Percentiles rank a stretch among this genome's conserved stretches.
phyloP scores from a whole-genome alignment of 2,329 filamentous ascomycete species.

The Cryphonectria nitschkei region DNA sequence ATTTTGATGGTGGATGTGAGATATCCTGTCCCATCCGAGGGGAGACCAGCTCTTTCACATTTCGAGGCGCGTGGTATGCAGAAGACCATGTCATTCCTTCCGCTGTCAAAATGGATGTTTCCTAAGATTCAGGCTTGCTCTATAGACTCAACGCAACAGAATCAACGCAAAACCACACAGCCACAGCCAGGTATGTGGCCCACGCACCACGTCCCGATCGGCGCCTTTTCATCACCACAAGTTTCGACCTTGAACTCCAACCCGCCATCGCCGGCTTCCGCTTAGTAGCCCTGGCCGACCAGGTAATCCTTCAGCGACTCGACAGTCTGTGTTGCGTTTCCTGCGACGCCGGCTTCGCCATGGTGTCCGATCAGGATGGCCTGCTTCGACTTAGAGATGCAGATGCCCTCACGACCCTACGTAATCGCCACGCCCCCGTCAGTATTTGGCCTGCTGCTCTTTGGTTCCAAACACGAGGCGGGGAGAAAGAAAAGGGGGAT shows the following conservation, averaged over 20 bases:
- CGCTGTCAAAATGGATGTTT: conserved; percentile 26
- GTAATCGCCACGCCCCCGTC: conserved; percentile 4
- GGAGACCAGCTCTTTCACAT: conserved; percentile 13
- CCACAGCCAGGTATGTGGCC: conserved; percentile 21
- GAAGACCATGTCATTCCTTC: conserved; percentile 20
- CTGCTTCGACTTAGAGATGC: conserved; percentile 84
- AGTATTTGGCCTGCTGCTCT: conserved; percentile 8
- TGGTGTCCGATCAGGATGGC: conserved; percentile 90
- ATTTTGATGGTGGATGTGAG: neutral
- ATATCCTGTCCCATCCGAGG: neutral
- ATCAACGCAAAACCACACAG: conserved; percentile 6
- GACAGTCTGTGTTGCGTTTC: conserved; percentile 77
- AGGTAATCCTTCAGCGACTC: conserved; percentile 89
- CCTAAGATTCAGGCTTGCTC: conserved; percentile 29
- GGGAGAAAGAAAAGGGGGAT: no score
- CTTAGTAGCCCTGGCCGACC: conserved; percentile 75
- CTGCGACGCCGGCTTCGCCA: conserved; percentile 71
- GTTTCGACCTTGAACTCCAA: neutral
- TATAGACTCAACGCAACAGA: conserved; percentile 27
- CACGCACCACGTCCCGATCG: conserved; percentile 10
- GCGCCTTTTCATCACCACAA: neutral
- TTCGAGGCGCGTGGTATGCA: conserved; percentile 22
- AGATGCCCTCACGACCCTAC: conserved; percentile 76
- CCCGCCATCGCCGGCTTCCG: conserved; percentile 28
- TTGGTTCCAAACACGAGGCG: neutral